Conservation (phyloP, 345 rosid genomes). For the Melaleuca alternifolia region DNA sequence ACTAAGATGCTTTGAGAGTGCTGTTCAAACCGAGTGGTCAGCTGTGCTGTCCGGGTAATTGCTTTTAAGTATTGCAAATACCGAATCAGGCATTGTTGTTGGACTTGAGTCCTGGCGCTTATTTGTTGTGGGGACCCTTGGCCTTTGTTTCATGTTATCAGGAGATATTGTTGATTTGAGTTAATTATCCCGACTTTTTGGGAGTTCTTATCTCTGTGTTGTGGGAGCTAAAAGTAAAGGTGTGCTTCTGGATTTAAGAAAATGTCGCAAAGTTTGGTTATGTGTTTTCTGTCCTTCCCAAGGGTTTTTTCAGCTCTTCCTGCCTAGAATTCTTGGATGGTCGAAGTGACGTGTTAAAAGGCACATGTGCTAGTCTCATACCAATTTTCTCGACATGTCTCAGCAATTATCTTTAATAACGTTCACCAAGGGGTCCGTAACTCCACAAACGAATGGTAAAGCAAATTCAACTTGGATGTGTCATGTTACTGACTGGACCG, state of each 20-base stretch:
- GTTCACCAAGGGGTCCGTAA: too few species aligned
- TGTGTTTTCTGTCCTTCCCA: not conserved
- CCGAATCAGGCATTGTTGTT: not conserved
- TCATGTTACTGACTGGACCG: not conserved
- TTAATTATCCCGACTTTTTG: not conserved
- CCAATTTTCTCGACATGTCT: not conserved
- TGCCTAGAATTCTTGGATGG: not conserved
- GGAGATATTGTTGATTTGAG: not conserved
- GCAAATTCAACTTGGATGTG: not conserved
- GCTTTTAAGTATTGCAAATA: not conserved
- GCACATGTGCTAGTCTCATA: not conserved
- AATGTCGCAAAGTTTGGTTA: not conserved
- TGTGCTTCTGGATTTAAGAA: not conserved
- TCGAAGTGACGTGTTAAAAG: not conserved
- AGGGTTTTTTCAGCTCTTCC: not conserved
- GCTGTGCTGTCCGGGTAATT: not conserved
- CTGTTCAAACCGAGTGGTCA: not conserved
- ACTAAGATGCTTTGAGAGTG: not conserved
- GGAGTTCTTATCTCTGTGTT: not conserved
- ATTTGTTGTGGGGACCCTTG: not conserved
- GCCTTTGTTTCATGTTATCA: not conserved
- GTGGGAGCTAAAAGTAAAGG: not conserved
- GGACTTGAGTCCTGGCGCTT: not conserved
- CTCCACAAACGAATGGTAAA: not conserved
- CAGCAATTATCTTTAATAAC: not conserved